Percentiles rank a stretch among this genome's conserved stretches.
These are phyloP conservation scores for Blastobotrys peoriensis DNA, from an alignment of 805 yeast species.

Conservation along the genomic window DNA sequence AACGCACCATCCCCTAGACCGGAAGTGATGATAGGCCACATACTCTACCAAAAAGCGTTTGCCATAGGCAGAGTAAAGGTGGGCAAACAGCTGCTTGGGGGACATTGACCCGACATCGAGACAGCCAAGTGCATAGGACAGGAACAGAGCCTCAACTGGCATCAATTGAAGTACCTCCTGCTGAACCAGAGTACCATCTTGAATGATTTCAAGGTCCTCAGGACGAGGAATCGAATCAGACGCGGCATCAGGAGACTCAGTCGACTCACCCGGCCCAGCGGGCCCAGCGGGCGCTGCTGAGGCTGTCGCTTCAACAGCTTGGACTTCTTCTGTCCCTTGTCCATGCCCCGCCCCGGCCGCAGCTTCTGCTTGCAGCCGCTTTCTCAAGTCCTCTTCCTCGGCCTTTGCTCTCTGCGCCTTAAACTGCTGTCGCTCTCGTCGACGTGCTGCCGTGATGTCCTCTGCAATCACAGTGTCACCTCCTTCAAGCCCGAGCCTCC, in stretches of 20 bases:
- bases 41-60: slow-evolving; percentile 48
- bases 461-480: slow-evolving; percentile 45
- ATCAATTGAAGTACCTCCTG: slow-evolving; percentile 55
- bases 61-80: slow-evolving; percentile 14
- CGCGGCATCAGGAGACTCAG: neutral
- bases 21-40: slow-evolving; percentile 76
- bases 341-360: slow-evolving; percentile 15
- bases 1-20: slow-evolving; percentile 92
- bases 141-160: slow-evolving; percentile 69
- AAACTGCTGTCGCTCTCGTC: slow-evolving; percentile 66
- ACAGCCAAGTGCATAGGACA: slow-evolving; percentile 51
- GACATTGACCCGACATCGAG: slow-evolving; percentile 32
- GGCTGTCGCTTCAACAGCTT: neutral
- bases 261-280: neutral
- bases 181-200: slow-evolving; percentile 25
- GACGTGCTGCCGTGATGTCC: slow-evolving; percentile 66
- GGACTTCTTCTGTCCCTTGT: neutral
- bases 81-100: slow-evolving; percentile 25
- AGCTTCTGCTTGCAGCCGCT: slow-evolving; percentile 33
- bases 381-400: slow-evolving; percentile 44
- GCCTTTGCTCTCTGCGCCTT: slow-evolving; percentile 59
- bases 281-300: neutral
- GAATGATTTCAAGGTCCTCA: slow-evolving; percentile 35
- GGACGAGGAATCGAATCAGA: slow-evolving; percentile 19
- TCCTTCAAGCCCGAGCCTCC: slow-evolving; percentile 45